Evolutionary conservation across 2,329 filamentous ascomycete species (phyloP).

Genomic region (Grosmannia serpens): DNA sequence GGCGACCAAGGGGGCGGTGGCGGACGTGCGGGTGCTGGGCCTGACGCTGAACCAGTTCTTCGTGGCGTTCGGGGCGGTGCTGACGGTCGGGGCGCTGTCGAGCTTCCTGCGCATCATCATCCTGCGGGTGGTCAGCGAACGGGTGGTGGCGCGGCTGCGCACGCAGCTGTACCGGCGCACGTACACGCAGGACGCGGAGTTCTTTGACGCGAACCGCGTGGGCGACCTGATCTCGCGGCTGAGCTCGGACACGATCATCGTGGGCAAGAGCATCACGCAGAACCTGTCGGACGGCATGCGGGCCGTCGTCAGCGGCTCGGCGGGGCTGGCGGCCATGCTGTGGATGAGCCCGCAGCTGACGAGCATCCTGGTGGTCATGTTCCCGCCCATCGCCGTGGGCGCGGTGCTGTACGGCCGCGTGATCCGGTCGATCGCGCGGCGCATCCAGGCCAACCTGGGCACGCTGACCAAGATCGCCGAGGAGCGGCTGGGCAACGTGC

Average conservation of each 20-base stretch:
- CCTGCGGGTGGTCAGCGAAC: constrained; percentile 84
- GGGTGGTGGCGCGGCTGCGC: constrained; percentile 81
- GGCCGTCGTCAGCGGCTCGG: constrained; percentile 77
- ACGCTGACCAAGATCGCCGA: constrained; percentile 94
- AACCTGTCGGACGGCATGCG: constrained; percentile 94
- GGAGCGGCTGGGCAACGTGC: constrained; percentile 92
- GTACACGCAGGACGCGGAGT: constrained; percentile 95
- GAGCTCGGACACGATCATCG: constrained; percentile 92
- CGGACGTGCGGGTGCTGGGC: constrained; percentile 66
- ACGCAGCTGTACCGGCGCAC: constrained; percentile 86
- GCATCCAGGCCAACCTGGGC: constrained; percentile 89
- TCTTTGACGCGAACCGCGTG: constrained; percentile 95
- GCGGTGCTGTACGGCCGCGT: constrained; percentile 86
- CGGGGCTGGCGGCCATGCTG: constrained; percentile 88
- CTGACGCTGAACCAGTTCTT: constrained; percentile 84
- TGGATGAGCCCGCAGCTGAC: constrained; percentile 89
- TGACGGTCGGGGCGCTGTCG: constrained; percentile 73
- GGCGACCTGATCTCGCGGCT: constrained; percentile 93
- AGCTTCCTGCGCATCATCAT: constrained; percentile 94
- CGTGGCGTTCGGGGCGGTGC: constrained; percentile 59
- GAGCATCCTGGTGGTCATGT: constrained; percentile 72
- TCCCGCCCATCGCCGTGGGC: constrained; percentile 80
- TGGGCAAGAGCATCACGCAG: constrained; percentile 96
- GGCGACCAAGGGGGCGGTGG: constrained; percentile 60
- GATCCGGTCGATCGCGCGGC: constrained; percentile 79